These are phyloP conservation scores for Komagataella pseudopastoris DNA, from an alignment of 805 yeast species.

Conservation along the genomic window DNA sequence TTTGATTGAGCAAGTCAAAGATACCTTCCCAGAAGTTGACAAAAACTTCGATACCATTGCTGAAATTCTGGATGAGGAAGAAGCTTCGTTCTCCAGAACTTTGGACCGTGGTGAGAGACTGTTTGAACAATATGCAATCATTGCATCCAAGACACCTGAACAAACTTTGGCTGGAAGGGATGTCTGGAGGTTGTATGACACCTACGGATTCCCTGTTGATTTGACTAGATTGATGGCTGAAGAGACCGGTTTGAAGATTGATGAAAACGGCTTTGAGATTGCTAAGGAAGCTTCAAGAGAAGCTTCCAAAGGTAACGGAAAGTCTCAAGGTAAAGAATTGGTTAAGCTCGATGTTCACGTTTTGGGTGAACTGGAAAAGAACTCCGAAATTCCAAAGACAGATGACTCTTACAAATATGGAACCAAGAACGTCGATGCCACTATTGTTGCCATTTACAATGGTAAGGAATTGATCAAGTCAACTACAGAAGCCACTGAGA, in stretches of 20 bases:
- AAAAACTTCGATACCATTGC: slow-evolving; percentile 60
- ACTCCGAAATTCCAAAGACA: slow-evolving; percentile 57
- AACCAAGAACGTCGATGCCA: slow-evolving; percentile 52
- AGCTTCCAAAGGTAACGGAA: slow-evolving; percentile 86
- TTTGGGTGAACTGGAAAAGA: slow-evolving; percentile 52
- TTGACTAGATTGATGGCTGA: slow-evolving; percentile 97
- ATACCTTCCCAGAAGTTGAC: slow-evolving; percentile 83
- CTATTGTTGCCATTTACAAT: slow-evolving; percentile 57
- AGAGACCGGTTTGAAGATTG: slow-evolving; percentile 87
- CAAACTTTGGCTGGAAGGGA: slow-evolving; percentile 82
- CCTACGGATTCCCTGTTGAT: slow-evolving; percentile 98
- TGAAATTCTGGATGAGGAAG: slow-evolving; percentile 94
- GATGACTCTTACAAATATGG: slow-evolving; percentile 76
- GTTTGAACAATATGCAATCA: slow-evolving; percentile 83
- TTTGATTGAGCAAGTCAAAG: slow-evolving; percentile 74
- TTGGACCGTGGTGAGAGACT: slow-evolving; percentile 95
- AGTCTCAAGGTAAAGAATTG: slow-evolving; percentile 39
- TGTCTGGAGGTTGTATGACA: slow-evolving; percentile 97
- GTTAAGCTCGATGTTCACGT: slow-evolving; percentile 89
- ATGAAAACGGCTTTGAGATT: slow-evolving; percentile 82
- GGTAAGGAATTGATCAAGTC: slow-evolving; percentile 47
- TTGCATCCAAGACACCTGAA: slow-evolving; percentile 61
- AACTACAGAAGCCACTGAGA: slow-evolving; percentile 16
- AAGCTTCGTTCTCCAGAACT: slow-evolving; percentile 87
- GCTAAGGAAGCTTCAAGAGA: slow-evolving; percentile 85